A percentile compares a stretch with the other conserved stretches of the same genome.
Evolutionary conservation across 2,329 filamentous ascomycete genomes (phyloP).

Genomic region (Aspergillus spinulosporus): DNA sequence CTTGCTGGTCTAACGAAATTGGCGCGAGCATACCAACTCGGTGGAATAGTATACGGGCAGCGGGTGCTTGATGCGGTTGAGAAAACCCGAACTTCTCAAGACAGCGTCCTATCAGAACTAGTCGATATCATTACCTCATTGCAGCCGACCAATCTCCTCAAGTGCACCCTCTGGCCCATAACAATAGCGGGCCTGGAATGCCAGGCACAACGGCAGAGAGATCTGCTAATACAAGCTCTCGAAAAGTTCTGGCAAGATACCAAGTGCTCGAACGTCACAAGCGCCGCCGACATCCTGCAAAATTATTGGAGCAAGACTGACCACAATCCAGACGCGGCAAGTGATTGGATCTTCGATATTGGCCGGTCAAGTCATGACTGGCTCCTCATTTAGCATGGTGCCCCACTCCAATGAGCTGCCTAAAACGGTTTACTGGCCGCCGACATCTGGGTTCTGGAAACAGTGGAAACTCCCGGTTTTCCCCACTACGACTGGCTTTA

Average conservation of each 20-base stretch:
- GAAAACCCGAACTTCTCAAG: neutral
- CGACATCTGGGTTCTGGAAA: conserved; percentile 5
- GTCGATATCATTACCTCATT: conserved; percentile 12
- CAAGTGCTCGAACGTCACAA: conserved; percentile 25
- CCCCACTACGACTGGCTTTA: neutral
- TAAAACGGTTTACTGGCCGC: conserved; percentile 15
- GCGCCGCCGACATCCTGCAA: conserved; percentile 21
- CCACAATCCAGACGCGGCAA: neutral
- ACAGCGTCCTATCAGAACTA: conserved; percentile 1
- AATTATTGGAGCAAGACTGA: conserved; percentile 18
- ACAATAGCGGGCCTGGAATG: conserved; percentile 24
- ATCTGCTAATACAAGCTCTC: conserved; percentile 9
- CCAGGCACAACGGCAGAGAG: neutral
- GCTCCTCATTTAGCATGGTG: conserved; percentile 15
- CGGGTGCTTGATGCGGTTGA: conserved; percentile 32
- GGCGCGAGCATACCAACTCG: conserved; percentile 32
- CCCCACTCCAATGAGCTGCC: conserved; percentile 29
- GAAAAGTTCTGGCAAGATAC: conserved; percentile 23
- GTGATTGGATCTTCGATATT: conserved; percentile 14
- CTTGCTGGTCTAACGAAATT: conserved; percentile 27
- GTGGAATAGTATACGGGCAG: conserved; percentile 33
- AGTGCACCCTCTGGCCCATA: conserved; percentile 27
- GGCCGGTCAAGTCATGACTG: conserved; percentile 17
- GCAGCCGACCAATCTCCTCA: conserved; percentile 17
- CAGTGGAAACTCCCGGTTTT: neutral